These are phyloP conservation scores for Neonothopanus nambi DNA, from an alignment of 1,284 basidiomycete species.

Conservation along the genomic window DNA sequence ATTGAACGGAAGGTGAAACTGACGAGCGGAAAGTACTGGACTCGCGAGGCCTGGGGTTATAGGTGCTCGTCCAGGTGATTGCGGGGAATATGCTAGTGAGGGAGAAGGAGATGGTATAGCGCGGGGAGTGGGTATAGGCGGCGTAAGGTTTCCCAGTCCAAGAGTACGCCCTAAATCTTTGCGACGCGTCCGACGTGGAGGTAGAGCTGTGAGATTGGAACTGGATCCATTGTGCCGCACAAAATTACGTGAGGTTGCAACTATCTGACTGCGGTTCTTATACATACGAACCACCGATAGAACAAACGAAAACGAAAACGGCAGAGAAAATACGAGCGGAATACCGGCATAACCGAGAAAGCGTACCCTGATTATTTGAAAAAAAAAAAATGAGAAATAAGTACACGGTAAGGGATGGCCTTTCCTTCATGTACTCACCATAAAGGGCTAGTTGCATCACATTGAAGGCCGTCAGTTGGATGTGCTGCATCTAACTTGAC, in stretches of 20 bases:
- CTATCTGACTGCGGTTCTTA: conserved; percentile 37
- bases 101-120: conserved; percentile 25
- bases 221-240: conserved; percentile 8
- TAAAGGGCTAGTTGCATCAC: conserved; percentile 52
- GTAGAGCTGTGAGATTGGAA: conserved; percentile 23
- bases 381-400: background rate
- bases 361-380: conserved; percentile 62
- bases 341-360: conserved; percentile 61
- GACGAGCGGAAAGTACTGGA: conserved; percentile 22
- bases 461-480: conserved; percentile 51
- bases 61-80: conserved; percentile 18
- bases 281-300: conserved; percentile 39
- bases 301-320: conserved; percentile 50
- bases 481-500: conserved; percentile 44
- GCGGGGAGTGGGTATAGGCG: conserved; percentile 21
- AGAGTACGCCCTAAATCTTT: conserved; percentile 10
- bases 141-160: conserved; percentile 3
- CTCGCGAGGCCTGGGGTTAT: conserved; percentile 23
- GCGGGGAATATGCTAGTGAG: conserved; percentile 4
- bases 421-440: conserved; percentile 47
- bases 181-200: conserved; percentile 18
- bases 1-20: conserved; percentile 29
- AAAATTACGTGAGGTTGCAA: background rate
- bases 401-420: background rate
- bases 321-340: conserved; percentile 51